Conservation (phyloP, 2,329 filamentous ascomycete species). For the Alternaria burnsii region DNA sequence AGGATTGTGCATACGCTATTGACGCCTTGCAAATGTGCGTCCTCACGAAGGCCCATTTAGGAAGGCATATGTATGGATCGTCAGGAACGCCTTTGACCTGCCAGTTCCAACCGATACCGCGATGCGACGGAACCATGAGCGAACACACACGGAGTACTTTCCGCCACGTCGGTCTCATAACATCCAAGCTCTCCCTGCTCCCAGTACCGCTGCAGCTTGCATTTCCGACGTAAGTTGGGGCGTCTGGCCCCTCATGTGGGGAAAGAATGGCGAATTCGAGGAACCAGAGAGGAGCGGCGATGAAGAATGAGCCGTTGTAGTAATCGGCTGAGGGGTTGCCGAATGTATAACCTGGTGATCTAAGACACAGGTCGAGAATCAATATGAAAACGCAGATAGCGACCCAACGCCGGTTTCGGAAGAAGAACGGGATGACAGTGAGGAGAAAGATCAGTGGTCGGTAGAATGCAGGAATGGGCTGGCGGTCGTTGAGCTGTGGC, state of each 20-base stretch:
- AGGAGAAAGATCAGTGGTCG: neutral
- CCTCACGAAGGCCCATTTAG: slow-evolving; percentile 2
- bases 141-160: neutral
- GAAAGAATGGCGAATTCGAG: slow-evolving; percentile 13
- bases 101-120: slow-evolving; percentile 14
- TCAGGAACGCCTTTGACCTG: slow-evolving; percentile 10
- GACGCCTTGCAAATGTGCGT: neutral
- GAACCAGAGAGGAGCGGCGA: slow-evolving; percentile 14
- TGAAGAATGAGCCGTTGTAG: slow-evolving; percentile 12
- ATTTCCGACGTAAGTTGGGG: slow-evolving; percentile 6
- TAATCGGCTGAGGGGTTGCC: slow-evolving; percentile 11
- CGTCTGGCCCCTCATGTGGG: slow-evolving; percentile 1
- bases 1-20: neutral
- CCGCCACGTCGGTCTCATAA: neutral
- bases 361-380: neutral
- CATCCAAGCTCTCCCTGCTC: neutral
- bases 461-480: neutral
- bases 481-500: neutral
- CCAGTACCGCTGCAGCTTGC: neutral
- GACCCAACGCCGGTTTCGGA: neutral
- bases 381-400: neutral
- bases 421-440: neutral
- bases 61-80: neutral
- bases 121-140: slow-evolving; percentile 7
- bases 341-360: slow-evolving; percentile 11